Conservation (phyloP, 2,329 filamentous ascomycete genomes). For the Ophiocordyceps camponoti-saundersi region DNA sequence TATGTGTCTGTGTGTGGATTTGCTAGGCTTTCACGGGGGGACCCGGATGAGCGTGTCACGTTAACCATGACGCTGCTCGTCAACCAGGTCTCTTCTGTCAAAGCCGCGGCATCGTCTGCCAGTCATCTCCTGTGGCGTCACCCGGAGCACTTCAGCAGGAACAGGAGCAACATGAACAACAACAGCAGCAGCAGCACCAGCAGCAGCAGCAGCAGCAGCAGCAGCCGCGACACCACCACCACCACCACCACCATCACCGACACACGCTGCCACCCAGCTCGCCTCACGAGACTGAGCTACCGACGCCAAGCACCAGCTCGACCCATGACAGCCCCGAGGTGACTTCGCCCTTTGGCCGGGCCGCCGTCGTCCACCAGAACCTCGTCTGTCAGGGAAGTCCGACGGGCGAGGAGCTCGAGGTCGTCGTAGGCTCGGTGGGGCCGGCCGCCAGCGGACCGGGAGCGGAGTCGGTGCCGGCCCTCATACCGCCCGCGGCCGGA, state of each 20-base stretch:
- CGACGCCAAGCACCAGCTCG: constrained; percentile 2
- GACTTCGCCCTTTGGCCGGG: constrained; percentile 2
- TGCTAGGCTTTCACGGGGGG: not conserved
- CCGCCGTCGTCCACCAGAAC: constrained; percentile 10
- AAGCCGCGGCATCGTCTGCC: constrained; percentile 14
- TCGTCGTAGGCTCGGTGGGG: not conserved
- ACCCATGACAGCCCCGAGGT: constrained; percentile 1
- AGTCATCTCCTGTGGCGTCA: constrained; percentile 9
- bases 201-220: not conserved
- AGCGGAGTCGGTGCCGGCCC: not conserved
- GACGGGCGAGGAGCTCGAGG: not conserved
- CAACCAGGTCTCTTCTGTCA: constrained; percentile 16
- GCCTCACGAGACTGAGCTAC: not conserved
- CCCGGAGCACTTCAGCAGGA: not conserved
- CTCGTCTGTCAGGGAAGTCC: constrained; percentile 4
- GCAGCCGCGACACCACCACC: not conserved
- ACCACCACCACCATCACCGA: not conserved
- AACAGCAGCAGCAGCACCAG: not conserved
- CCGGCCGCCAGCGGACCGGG: not conserved
- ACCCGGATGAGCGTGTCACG: not conserved
- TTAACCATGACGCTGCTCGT: not conserved
- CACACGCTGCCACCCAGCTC: not conserved
- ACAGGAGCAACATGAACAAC: not conserved
- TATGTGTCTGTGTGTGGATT: not conserved
- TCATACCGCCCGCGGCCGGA: not conserved